Evolutionary conservation across 73 alveolate species (phyloP), one percentile per base, ranked within the genome.

Genomic region (Paramecium primaurelia): DNA sequence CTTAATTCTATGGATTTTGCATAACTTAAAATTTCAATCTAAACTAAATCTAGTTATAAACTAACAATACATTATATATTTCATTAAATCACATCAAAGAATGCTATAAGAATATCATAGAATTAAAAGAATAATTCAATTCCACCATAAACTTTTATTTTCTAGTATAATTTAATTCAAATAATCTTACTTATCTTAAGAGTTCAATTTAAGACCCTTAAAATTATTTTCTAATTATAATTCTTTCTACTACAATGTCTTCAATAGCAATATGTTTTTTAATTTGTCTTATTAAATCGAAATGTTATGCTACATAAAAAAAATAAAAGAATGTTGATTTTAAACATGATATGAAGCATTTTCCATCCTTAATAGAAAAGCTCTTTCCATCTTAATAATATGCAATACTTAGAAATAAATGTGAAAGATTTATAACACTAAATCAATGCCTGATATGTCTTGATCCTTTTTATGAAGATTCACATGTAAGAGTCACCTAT

Each of bases 401-500:
- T 54, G 20, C 4, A 54, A n/a, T 8, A 1, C 32, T 54, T 54
- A 20, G 36, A 54, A 18, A n/a, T 54, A 54, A 22, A 54, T 54
- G 69, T n/a, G 69, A 54, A 5, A 54, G 9, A 54, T 54, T 54
- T 18, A 8, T 6, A 16, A 4, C 69, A 18, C 16, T 18, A 3
- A 54, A 54, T 54, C 14, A 54, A 18, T 54, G 69, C 36, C 69
- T 54, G 69, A 54, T 54, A 6, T 54, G 69, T 25, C 69, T 54
- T 18, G 69, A 54, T 18, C 14, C 25, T 5, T 54, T 54, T 54
- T 54, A 54, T 54, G 69, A 54, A 18, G 69, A 54, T n/a, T 54
- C 69, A 7, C 69, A 2, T 54, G 60, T 86, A 59, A 69, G 93
- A 30, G 73, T 73, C 16, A 86, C 93, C 26, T 86, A 58, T 58